These are phyloP conservation scores for Dothidotthia symphoricarpi DNA, from an alignment of 2,329 filamentous ascomycete genomes.

Conservation along the genomic window DNA sequence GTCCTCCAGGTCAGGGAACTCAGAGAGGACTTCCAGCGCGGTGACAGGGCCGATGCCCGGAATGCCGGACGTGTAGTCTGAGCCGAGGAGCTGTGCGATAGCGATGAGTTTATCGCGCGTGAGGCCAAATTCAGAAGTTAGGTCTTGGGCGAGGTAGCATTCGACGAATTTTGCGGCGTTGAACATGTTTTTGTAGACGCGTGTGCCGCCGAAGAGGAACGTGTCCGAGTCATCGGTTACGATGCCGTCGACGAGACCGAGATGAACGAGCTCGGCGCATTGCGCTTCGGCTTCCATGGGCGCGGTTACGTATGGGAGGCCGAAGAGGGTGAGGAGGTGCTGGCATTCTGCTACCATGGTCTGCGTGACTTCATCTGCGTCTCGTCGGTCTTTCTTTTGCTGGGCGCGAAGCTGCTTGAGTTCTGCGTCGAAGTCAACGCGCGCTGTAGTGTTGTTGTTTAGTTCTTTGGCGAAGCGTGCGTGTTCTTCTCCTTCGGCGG, in stretches of 20 bases:
- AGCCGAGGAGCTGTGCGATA: slow-evolving; percentile 86
- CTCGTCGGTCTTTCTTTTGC: slow-evolving; percentile 92
- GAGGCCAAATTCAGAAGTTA: slow-evolving; percentile 86
- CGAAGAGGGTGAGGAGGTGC: slow-evolving; percentile 83
- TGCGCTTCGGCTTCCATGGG: slow-evolving; percentile 99
- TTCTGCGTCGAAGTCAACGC: slow-evolving; percentile 80
- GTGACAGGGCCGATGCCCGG: slow-evolving; percentile 91
- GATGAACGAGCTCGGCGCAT: slow-evolving; percentile 81
- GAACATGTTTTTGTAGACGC: slow-evolving; percentile 99
- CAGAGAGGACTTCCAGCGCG: slow-evolving; percentile 87
- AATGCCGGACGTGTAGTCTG: slow-evolving; percentile 92
- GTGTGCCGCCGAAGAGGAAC: slow-evolving; percentile 92
- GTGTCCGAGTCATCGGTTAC: slow-evolving; percentile 97
- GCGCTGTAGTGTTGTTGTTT: slow-evolving; percentile 68
- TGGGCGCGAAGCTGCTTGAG: slow-evolving; percentile 84
- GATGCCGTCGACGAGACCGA: slow-evolving; percentile 93
- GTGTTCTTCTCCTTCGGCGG: slow-evolving; percentile 88
- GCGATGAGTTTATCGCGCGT: slow-evolving; percentile 84
- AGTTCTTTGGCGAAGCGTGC: slow-evolving; percentile 86
- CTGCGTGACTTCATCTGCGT: slow-evolving; percentile 94
- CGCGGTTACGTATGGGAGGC: slow-evolving; percentile 92
- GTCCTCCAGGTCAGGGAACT: slow-evolving; percentile 72
- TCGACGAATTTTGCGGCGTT: slow-evolving; percentile 97
- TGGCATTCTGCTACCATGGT: slow-evolving; percentile 97
- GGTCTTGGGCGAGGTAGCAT: slow-evolving; percentile 80